Percentiles rank a stretch among this genome's conserved stretches.
Conservation (phyloP, 805 yeast genomes). For the Teunomyces tritomae region DNA sequence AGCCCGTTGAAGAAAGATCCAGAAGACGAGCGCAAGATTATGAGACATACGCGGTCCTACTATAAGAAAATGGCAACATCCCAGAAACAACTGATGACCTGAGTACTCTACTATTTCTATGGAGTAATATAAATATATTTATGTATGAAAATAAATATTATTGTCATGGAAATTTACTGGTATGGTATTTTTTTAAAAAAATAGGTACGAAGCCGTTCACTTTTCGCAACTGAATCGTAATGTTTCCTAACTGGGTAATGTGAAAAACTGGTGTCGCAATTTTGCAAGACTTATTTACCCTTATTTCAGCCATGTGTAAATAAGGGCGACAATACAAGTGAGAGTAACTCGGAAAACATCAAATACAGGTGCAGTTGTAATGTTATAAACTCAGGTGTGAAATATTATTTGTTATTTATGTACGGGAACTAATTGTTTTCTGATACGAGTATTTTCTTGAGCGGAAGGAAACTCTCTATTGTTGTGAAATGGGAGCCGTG, state of each 20-base stretch:
- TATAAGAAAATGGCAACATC: constrained; percentile 22
- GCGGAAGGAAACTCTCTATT: neutral
- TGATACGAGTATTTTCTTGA: neutral
- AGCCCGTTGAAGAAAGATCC: constrained; percentile 25
- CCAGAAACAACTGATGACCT: neutral
- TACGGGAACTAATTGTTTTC: too few species aligned
- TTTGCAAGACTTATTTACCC: neutral
- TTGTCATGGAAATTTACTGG: neutral
- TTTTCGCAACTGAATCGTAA: neutral
- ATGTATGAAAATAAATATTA: neutral
- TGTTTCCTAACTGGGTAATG: constrained; percentile 1
- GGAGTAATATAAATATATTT: too few species aligned
- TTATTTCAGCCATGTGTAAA: neutral
- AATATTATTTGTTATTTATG: too few species aligned
- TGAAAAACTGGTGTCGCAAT: neutral
- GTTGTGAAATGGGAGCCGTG: neutral
- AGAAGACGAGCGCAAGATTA: constrained; percentile 25
- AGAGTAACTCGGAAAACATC: neutral
- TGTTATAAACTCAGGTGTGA: too few species aligned
- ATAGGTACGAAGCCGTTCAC: neutral
- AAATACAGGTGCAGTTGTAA: too few species aligned
- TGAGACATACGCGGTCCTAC: constrained; percentile 40
- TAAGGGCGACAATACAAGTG: neutral
- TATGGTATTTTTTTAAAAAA: too few species aligned
- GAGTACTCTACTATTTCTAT: too few species aligned